A percentile compares a stretch with the other conserved stretches of the same genome.
Conservation (phyloP, 345 rosid genomes). For the Salix udensis region DNA sequence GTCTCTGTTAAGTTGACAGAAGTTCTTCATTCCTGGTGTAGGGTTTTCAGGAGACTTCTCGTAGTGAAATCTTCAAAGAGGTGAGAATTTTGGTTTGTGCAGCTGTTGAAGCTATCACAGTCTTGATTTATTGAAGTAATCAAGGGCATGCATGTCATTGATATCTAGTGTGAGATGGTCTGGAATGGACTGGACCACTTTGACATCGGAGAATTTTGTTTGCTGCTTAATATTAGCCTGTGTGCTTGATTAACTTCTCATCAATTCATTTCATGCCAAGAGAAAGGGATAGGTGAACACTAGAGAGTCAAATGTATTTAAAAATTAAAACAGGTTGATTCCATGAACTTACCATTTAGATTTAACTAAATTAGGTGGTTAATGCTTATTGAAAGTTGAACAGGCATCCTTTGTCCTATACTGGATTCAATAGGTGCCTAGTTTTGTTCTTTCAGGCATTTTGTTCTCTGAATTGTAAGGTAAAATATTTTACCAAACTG, state of each 20-base stretch:
- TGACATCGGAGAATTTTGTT: not conserved
- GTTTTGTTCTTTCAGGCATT: not conserved
- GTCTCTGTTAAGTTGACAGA: constrained; percentile 7
- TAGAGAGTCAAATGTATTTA: not conserved
- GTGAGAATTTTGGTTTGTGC: constrained; percentile 34
- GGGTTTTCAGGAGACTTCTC: constrained; percentile 69
- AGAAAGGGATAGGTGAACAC: not conserved
- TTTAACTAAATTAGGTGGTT: not conserved
- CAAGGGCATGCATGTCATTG: not conserved
- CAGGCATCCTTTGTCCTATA: not conserved
- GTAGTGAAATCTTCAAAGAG: constrained; percentile 75
- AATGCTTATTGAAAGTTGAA: not conserved
- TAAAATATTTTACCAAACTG: too few species aligned
- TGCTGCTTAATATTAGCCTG: not conserved
- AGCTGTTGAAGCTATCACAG: not conserved
- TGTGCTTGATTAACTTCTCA: not conserved
- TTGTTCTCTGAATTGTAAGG: not conserved
- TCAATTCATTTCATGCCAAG: not conserved
- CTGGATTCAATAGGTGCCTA: not conserved
- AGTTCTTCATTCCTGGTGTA: constrained; percentile 23
- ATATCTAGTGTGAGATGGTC: not conserved
- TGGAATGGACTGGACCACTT: not conserved
- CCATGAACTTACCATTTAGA: not conserved
- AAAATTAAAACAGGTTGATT: not conserved
- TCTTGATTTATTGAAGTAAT: not conserved